A percentile compares a stretch with the other conserved stretches of the same genome.
These are phyloP conservation scores for Hibiscus trionum DNA, from an alignment of 345 rosid genomes.

Conservation along the genomic window DNA sequence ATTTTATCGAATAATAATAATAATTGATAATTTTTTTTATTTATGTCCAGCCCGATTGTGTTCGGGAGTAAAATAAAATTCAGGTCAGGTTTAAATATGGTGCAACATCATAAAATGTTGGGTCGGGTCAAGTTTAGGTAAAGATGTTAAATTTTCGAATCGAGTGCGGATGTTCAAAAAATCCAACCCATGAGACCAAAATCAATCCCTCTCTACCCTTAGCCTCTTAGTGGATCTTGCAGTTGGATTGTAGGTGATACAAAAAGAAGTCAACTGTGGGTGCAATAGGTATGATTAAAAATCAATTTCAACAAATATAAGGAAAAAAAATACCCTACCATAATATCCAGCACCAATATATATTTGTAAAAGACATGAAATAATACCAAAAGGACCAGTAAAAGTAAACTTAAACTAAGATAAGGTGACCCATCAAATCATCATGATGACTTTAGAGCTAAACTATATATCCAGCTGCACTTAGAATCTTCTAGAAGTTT, in stretches of 20 bases:
- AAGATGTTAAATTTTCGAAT: too few species aligned
- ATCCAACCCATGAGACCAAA: neutral
- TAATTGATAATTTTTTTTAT: too few species aligned
- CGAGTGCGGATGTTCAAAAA: too few species aligned
- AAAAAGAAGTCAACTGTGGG: neutral
- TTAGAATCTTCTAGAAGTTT: conserved; percentile 35
- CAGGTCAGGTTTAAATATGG: too few species aligned
- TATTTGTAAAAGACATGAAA: neutral
- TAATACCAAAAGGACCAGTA: neutral
- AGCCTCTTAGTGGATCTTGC: neutral
- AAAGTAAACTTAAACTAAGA: neutral
- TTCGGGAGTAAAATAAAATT: too few species aligned
- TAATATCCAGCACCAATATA: neutral
- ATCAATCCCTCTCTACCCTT: neutral
- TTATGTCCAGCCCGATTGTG: too few species aligned
- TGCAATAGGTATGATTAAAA: neutral
- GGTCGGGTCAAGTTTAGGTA: too few species aligned
- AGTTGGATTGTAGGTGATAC: neutral
- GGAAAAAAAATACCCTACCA: neutral
- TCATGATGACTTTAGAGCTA: conserved; percentile 21
- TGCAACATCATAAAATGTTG: too few species aligned
- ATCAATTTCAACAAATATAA: neutral
- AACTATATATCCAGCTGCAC: conserved; percentile 13
- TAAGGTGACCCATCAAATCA: neutral
- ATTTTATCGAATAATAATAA: too few species aligned